phyloP scores from a whole-genome alignment of 768 basidiomycete species.

The Boletus patriciae region DNA sequence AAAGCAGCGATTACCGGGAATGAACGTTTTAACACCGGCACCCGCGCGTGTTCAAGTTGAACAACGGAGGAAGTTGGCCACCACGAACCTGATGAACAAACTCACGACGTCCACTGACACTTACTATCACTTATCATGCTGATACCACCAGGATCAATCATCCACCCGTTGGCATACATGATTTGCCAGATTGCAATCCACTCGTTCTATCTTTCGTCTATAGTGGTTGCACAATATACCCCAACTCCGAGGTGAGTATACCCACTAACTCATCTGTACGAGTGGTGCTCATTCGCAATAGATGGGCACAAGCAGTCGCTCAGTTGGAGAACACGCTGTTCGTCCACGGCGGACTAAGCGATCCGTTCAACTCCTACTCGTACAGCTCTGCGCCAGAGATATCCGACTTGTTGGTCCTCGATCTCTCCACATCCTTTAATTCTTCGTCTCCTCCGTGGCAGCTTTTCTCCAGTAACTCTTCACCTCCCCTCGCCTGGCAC shows the following conservation, averaged over 20 bases:
- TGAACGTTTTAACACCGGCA: no score
- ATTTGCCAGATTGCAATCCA: constrained; percentile 3
- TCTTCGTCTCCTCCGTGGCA: constrained; percentile 68
- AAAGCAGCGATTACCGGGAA: constrained; percentile 4
- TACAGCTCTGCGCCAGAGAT: constrained; percentile 75
- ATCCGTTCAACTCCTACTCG: constrained; percentile 62
- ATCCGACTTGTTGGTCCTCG: constrained; percentile 69
- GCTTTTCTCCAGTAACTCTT: constrained; percentile 49
- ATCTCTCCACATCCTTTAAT: constrained; percentile 59
- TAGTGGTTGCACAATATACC: constrained; percentile 22
- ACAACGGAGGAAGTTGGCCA: not conserved
- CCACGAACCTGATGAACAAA: constrained; percentile 19
- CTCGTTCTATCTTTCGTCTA: constrained; percentile 14
- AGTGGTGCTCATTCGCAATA: constrained; percentile 31
- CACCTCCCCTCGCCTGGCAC: constrained; percentile 76
- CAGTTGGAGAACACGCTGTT: constrained; percentile 59
- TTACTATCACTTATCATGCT: constrained; percentile 16
- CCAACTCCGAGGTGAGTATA: constrained; percentile 27
- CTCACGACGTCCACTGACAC: constrained; percentile 10
- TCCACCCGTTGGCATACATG: constrained; percentile 9
- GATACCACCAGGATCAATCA: not conserved
- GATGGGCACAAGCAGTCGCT: constrained; percentile 82
- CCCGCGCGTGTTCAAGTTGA: constrained; percentile 7
- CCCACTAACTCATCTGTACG: not conserved
- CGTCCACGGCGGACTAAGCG: constrained; percentile 81